These are phyloP conservation scores for Cercophora scortea DNA, from an alignment of 495 filamentous ascomycete species.

Conservation along the genomic window DNA sequence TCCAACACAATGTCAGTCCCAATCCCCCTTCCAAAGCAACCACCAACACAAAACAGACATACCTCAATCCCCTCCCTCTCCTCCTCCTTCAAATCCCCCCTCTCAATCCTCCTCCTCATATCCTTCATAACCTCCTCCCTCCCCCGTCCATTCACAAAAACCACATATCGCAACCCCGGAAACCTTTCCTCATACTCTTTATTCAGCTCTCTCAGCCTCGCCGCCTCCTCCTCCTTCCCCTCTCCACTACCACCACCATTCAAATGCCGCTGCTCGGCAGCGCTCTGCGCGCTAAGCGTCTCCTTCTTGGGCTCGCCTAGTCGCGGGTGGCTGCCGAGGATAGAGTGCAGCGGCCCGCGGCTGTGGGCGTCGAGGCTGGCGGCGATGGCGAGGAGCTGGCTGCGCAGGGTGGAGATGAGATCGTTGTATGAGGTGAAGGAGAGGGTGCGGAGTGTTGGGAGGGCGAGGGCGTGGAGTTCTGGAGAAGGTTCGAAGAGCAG, in stretches of 20 bases:
- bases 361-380: conserved; percentile 2
- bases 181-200: conserved; percentile 73
- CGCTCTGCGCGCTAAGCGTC: conserved; percentile 57
- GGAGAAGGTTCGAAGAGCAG: conserved; percentile 79
- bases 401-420: conserved; percentile 27
- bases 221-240: conserved; percentile 48
- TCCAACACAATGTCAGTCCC: background rate
- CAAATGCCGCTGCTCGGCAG: conserved; percentile 72
- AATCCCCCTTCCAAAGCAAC: background rate
- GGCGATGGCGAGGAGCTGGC: conserved; percentile 49
- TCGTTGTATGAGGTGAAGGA: conserved; percentile 41
- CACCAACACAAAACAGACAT: conserved; percentile 10
- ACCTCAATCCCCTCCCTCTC: conserved; percentile 72
- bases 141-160: conserved; percentile 81
- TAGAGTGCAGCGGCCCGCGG: conserved; percentile 39
- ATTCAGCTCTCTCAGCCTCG: conserved; percentile 59
- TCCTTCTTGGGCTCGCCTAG: conserved; percentile 66
- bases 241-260: conserved; percentile 26
- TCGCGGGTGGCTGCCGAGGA: conserved; percentile 82
- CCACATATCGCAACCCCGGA: conserved; percentile 82
- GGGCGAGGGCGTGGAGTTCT: conserved; percentile 62
- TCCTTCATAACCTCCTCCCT: conserved; percentile 72
- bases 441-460: conserved; percentile 56
- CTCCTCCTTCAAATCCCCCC: conserved; percentile 59
- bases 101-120: conserved; percentile 69